Conservation (phyloP, 257 asterid species). For the Solanum bulbocastanum region DNA sequence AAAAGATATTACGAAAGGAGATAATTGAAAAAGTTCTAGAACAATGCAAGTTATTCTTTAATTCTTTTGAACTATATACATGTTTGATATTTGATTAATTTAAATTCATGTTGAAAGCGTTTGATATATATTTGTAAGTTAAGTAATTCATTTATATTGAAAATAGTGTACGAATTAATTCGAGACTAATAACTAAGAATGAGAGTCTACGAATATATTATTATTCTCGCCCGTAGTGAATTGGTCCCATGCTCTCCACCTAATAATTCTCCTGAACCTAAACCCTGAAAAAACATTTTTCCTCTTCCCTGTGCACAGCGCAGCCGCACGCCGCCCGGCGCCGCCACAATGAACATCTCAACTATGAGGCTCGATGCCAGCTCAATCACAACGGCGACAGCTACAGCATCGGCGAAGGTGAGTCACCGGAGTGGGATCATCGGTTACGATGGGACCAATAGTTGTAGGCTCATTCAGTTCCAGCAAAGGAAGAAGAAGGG, state of each 20-base stretch:
- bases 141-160: too few species aligned
- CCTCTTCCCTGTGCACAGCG: not conserved
- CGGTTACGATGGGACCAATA: conserved; percentile 12
- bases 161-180: too few species aligned
- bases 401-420: not conserved
- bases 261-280: not conserved
- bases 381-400: conserved; percentile 15
- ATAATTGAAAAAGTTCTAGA: too few species aligned
- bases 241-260: not conserved
- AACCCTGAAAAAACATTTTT: not conserved
- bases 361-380: conserved; percentile 9
- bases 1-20: not conserved
- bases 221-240: not conserved
- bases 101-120: too few species aligned
- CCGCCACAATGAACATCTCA: conserved; percentile 32
- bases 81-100: too few species aligned
- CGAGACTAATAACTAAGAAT: not conserved
- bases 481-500: conserved; percentile 1
- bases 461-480: not conserved
- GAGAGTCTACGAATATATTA: not conserved
- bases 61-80: not conserved
- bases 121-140: not conserved
- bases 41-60: too few species aligned
- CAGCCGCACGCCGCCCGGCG: not conserved
- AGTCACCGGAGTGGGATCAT: not conserved